These are phyloP conservation scores for Fagus sylvatica DNA, from an alignment of 306 rosid species.

Conservation along the genomic window DNA sequence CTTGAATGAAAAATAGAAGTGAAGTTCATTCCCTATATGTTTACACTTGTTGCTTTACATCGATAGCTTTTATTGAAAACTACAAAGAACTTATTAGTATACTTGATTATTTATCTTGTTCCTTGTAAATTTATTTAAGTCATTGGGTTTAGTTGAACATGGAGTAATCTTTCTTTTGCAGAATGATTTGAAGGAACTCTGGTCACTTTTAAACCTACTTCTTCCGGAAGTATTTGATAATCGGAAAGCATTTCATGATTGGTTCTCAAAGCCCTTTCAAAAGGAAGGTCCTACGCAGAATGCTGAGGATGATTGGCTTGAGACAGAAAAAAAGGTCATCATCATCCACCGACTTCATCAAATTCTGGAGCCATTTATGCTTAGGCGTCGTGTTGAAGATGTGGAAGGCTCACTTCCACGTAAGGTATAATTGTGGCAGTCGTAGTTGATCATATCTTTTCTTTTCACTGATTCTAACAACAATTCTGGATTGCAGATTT, in stretches of 20 bases:
- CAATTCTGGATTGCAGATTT: slow-evolving; percentile 65
- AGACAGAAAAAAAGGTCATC: slow-evolving; percentile 96
- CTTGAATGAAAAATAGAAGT: not conserved
- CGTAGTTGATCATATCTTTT: slow-evolving; percentile 19
- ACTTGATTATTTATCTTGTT: slow-evolving; percentile 8
- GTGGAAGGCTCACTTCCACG: slow-evolving; percentile 98
- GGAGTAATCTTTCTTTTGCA: slow-evolving; percentile 43
- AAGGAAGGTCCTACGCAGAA: slow-evolving; percentile 74
- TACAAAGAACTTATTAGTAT: not conserved
- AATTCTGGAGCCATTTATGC: slow-evolving; percentile 99
- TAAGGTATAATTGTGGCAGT: slow-evolving; percentile 57
- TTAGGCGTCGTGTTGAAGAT: slow-evolving; percentile 97
- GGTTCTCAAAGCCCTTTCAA: slow-evolving; percentile 99
- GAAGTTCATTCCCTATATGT: not conserved
- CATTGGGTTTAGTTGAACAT: slow-evolving; percentile 21
- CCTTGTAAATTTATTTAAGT: not conserved
- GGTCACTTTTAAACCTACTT: slow-evolving; percentile 97
- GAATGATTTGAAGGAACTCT: slow-evolving; percentile 98
- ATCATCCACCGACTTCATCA: slow-evolving; percentile 97
- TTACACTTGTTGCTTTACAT: not conserved
- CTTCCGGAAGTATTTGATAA: slow-evolving; percentile 99
- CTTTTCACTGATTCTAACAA: slow-evolving; percentile 26
- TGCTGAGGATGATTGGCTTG: slow-evolving; percentile 97
- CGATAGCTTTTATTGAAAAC: not conserved
- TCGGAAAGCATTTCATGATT: slow-evolving; percentile 94